phyloP scores from a whole-genome alignment of 345 rosid genomes.

The Salix caprea region DNA sequence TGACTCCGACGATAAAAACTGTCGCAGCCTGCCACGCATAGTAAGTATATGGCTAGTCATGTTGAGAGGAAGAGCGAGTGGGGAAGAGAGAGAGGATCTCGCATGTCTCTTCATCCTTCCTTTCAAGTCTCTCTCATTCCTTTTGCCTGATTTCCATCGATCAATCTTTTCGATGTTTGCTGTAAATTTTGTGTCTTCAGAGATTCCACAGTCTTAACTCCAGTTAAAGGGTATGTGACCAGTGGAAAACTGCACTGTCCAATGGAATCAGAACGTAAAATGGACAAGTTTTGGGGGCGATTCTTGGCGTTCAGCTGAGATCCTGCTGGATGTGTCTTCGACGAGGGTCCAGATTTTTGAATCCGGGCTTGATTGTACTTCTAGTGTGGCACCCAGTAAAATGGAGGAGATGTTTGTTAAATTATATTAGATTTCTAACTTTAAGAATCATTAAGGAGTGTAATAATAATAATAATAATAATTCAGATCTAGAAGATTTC shows the following conservation, averaged over 20 bases:
- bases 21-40: conserved; percentile 4
- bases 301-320: background rate
- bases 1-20: conserved; percentile 41
- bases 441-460: background rate
- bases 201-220: conserved; percentile 19
- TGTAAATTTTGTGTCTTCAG: background rate
- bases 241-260: background rate
- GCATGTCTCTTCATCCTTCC: conserved; percentile 25
- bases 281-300: background rate
- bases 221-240: conserved; percentile 20
- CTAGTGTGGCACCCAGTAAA: background rate
- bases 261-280: background rate
- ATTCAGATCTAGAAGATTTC: background rate
- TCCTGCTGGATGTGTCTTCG: background rate
- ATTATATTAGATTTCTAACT: background rate
- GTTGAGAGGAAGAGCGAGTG: background rate
- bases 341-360: background rate
- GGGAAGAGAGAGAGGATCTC: background rate
- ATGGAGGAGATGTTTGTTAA: background rate
- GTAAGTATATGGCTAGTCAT: background rate
- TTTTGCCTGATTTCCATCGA: conserved; percentile 28
- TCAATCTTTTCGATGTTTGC: conserved; percentile 2
- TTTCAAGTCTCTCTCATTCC: conserved; percentile 27
- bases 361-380: background rate
- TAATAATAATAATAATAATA: background rate